Base-by-base conservation (phyloP, 768 basidiomycete genomes). In the Clitopilus passeckerianus region DNA sequence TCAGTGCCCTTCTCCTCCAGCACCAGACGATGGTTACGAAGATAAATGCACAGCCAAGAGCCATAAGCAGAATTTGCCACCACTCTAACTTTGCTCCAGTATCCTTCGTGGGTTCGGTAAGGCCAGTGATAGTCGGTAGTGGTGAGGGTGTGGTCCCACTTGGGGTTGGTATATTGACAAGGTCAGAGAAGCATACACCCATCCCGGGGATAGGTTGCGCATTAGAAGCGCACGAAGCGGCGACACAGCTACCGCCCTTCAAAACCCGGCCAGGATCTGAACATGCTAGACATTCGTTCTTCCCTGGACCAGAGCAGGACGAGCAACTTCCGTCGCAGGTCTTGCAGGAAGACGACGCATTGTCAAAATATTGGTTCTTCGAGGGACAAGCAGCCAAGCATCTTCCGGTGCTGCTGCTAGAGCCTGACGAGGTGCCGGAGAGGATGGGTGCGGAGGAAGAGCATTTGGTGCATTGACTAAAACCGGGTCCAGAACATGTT, bases 1-100 rank as follows among this genome's bases (percentile, higher is more conserved):
- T 87, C 68, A 84, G 84, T 41, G 85, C 85, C 54, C 81, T 84
- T 16, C 88, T 80, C 22, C 91, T 84, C 84, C 86, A 92, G 63
- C 78, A 80, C 75, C 84, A 79, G 60, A 93, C 67, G 61, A 91
- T 70, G 52, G 82, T 70, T 43, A 91, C 59, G 68, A 91, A 86
- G 71, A 93, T 86, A 72, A 93, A 89, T 15, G 86, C 86, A 67
- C 87, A 89, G 9, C 91, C 90, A 35, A 92, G 81, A 0, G 86
- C 77, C 89, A 93, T 93, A 58, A 93, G 81, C 58, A 93, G 75
- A 64, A 93, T 91, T 74, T 93, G 79, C 90, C 91, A 93, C 91
- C 91, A 93, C 60, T 75, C 74, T 8, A 92, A 74, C 22, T 76
- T 64, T 24, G 74, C 76, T 20, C 66, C 69, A 18, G 66, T 41